Percentiles rank a stretch among this genome's conserved stretches.
These are phyloP conservation scores for Hippophae gyantsensis DNA, from an alignment of 306 rosid genomes.

Conservation along the genomic window DNA sequence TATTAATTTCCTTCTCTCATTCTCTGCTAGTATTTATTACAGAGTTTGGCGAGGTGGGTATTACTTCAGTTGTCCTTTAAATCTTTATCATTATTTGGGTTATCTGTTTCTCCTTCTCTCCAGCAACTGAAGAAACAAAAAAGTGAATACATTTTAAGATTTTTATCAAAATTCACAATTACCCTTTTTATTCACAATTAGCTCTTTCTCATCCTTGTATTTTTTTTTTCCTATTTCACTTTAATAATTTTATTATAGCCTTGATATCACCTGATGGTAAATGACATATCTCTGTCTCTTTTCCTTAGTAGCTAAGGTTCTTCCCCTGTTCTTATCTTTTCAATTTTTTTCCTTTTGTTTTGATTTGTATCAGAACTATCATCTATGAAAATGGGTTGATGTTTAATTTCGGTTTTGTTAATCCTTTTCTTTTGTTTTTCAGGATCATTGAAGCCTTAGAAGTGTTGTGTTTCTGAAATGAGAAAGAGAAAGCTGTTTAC, in stretches of 20 bases:
- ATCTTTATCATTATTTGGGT: not conserved
- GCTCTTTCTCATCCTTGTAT: conserved; percentile 9
- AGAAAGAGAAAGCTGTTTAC: not conserved
- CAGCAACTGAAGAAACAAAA: no score
- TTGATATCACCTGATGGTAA: no score
- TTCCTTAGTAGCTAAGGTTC: not conserved
- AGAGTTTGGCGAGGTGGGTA: not conserved
- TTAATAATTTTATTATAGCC: not conserved
- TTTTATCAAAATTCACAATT: not conserved
- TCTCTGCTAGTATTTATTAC: no score
- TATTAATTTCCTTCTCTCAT: no score
- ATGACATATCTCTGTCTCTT: no score
- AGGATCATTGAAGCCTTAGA: not conserved
- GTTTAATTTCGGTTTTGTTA: not conserved
- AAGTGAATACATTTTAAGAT: not conserved
- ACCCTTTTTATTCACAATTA: not conserved
- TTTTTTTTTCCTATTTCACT: not conserved
- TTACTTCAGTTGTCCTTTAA: not conserved
- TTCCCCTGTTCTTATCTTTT: not conserved
- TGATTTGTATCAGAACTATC: no score
- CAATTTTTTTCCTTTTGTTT: not conserved
- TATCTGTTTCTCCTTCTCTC: no score
- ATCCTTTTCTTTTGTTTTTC: not conserved
- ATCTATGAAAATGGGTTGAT: not conserved
- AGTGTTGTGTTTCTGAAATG: conserved; percentile 22